phyloP scores from a whole-genome alignment of 2,329 filamentous ascomycete genomes.

The Diplodia seriata region DNA sequence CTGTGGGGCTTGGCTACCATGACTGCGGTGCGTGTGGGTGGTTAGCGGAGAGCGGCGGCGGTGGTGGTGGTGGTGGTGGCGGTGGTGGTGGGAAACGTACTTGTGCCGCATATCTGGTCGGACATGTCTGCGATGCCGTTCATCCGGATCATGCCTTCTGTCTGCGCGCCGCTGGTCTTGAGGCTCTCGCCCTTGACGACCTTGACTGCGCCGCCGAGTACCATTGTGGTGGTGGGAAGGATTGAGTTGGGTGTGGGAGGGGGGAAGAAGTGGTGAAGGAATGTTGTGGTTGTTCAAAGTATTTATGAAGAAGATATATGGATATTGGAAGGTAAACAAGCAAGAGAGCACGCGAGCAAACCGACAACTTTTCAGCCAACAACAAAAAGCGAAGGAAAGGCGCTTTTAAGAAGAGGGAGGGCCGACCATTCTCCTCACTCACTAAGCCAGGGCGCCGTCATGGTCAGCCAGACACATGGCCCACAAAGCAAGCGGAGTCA shows the following conservation, averaged over 20 bases:
- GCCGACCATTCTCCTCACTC: not conserved
- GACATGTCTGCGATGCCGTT: slow-evolving; percentile 69
- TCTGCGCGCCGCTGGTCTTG: slow-evolving; percentile 51
- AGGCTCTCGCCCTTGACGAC: slow-evolving; percentile 11
- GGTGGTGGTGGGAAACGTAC: slow-evolving; percentile 53
- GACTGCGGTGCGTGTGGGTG: slow-evolving; percentile 50
- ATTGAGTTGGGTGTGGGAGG: not conserved
- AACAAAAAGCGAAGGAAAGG: not conserved
- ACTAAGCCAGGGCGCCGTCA: not conserved
- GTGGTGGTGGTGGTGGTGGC: slow-evolving; percentile 2
- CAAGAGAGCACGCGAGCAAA: not conserved
- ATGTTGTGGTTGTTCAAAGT: not conserved
- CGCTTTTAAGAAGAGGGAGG: slow-evolving; percentile 5
- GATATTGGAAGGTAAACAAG: not conserved
- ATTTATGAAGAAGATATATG: not conserved
- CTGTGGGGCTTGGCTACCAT: slow-evolving; percentile 69
- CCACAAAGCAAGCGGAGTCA: slow-evolving; percentile 17
- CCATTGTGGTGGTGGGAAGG: slow-evolving; percentile 3
- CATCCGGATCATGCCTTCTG: slow-evolving; percentile 58
- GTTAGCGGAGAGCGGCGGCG: not conserved
- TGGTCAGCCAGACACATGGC: not conserved
- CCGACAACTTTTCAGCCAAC: not conserved
- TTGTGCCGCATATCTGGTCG: slow-evolving; percentile 70
- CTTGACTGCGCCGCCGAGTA: slow-evolving; percentile 32
- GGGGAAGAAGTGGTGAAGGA: not conserved